Conservation (phyloP, 306 rosid genomes). For the Purshia tridentata region DNA sequence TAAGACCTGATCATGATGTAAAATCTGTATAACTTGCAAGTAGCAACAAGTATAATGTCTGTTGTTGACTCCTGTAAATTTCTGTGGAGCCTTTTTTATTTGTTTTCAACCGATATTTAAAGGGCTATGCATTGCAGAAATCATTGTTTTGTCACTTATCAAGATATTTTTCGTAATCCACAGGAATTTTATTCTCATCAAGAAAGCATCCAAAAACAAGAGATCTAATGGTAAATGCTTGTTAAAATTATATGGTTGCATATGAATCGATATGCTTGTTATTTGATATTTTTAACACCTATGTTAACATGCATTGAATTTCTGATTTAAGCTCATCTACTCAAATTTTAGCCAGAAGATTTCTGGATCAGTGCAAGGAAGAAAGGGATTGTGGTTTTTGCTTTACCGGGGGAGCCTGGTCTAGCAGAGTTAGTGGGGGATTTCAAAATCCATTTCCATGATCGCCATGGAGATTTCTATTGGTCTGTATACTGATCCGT, state of each 20-base stretch:
- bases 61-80: neutral
- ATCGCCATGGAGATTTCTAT: slow-evolving; percentile 93
- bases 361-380: slow-evolving; percentile 84
- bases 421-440: slow-evolving; percentile 82
- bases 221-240: slow-evolving; percentile 65
- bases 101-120: neutral
- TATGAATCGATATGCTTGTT: slow-evolving; percentile 1
- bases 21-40: too few relatives aligned
- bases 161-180: slow-evolving; percentile 24
- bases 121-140: neutral
- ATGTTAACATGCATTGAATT: slow-evolving; percentile 21
- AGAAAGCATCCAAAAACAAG: slow-evolving; percentile 76
- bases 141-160: neutral
- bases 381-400: slow-evolving; percentile 90
- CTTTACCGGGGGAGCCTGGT: slow-evolving; percentile 93
- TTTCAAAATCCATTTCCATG: slow-evolving; percentile 87
- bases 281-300: slow-evolving; percentile 9
- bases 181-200: slow-evolving; percentile 82
- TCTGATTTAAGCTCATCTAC: slow-evolving; percentile 21
- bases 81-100: neutral
- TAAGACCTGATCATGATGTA: too few relatives aligned
- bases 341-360: slow-evolving; percentile 71
- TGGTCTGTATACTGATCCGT: slow-evolving; percentile 47
- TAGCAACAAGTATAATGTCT: neutral
- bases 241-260: slow-evolving; percentile 19